phyloP scores from a whole-genome alignment of 176 grass and related monocot genomes.

The Poa annua region DNA sequence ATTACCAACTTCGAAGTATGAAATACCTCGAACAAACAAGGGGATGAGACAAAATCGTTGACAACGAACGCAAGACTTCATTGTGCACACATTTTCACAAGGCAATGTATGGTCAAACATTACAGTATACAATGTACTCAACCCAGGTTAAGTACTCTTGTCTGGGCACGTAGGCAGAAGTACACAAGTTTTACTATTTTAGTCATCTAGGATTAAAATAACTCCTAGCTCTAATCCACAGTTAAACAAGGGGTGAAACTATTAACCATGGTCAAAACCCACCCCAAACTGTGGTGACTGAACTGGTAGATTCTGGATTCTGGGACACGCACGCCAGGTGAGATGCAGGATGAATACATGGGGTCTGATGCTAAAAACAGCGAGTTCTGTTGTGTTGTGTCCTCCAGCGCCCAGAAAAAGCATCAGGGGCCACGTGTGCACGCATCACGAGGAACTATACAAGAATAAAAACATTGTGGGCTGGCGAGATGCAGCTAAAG shows the following conservation, averaged over 20 bases:
- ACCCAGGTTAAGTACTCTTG: constrained; percentile 13
- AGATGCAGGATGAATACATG: constrained; percentile 28
- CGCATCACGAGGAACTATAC: constrained; percentile 32
- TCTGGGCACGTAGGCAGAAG: background rate
- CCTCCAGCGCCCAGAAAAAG: constrained; percentile 41
- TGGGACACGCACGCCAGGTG: constrained; percentile 18
- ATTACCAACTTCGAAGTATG: constrained; percentile 35
- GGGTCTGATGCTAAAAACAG: constrained; percentile 17
- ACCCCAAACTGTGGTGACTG: background rate
- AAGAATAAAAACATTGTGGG: constrained; percentile 18
- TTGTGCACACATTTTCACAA: background rate
- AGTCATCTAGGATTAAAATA: background rate
- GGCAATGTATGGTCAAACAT: constrained; percentile 32
- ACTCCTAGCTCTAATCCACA: constrained; percentile 12
- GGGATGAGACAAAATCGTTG: constrained; percentile 19
- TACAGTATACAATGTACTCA: constrained; percentile 22
- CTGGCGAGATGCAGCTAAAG: constrained; percentile 42
- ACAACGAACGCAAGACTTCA: constrained; percentile 23
- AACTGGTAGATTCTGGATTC: constrained; percentile 37
- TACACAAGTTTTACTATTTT: constrained; percentile 27
- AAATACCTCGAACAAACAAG: constrained; percentile 41
- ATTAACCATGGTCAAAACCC: constrained; percentile 22
- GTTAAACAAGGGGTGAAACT: background rate
- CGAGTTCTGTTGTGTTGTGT: constrained; percentile 36
- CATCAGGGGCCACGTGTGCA: constrained; percentile 42